Evolutionary conservation across 208 protist species (phyloP).

Genomic region (Naegleria gruberi): DNA sequence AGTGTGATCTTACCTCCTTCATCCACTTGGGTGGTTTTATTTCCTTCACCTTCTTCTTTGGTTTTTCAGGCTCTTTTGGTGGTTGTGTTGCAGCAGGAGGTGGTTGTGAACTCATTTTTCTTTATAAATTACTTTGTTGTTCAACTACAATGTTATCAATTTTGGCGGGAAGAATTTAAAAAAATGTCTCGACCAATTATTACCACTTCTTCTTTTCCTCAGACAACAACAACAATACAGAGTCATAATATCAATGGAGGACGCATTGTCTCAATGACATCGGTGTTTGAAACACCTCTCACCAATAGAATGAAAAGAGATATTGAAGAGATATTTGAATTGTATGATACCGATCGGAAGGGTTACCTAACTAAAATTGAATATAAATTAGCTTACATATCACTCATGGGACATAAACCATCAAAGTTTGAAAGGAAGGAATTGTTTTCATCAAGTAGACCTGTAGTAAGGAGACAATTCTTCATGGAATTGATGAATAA

Average conservation of each 20-base stretch:
- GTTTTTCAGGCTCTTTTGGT: too few relatives aligned
- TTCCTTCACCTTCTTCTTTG: neutral
- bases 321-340: neutral
- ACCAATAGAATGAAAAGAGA: neutral
- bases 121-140: neutral
- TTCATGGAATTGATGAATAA: neutral
- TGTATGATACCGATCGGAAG: neutral
- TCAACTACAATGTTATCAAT: too few relatives aligned
- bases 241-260: too few relatives aligned
- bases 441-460: neutral
- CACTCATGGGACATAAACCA: neutral
- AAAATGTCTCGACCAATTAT: too few relatives aligned
- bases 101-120: neutral
- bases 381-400: neutral
- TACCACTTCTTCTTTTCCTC: too few relatives aligned
- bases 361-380: neutral
- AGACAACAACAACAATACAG: too few relatives aligned
- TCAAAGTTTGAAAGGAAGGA: neutral
- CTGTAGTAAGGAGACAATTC: neutral
- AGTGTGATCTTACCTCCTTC: neutral
- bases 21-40: neutral
- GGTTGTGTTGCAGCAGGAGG: neutral
- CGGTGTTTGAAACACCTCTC: neutral
- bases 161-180: neutral
- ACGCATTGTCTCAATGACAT: too few relatives aligned